Base-by-base conservation (phyloP, 148 eudicot genomes). In the Talinum fruticosum region DNA sequence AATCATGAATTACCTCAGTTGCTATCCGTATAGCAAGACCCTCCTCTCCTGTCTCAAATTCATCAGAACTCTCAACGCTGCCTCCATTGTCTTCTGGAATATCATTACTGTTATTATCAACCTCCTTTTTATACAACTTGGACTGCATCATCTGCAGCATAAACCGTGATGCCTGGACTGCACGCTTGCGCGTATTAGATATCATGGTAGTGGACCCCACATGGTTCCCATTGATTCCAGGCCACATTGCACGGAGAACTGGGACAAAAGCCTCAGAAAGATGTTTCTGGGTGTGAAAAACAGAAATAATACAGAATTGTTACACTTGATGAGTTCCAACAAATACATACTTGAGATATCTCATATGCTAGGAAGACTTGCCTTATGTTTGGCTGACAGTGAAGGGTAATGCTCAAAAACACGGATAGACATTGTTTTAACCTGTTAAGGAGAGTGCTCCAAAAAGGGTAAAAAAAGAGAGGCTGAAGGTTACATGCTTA, bases 391-490 rank as follows among this genome's bases (percentile, higher is more conserved):
- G 29, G 72, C 75, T 64, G 92, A 93, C 62, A 93, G 89, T 69
- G 90, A 88, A 83, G 99, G 93, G 81, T 91, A 96, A 86, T 91
- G 98, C 93, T 96, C 98, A 83, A 96, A 96, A 93, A 93, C 77
- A 96, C 99, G 1, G 97, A 93, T 73, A 96, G 82, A 78, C 98
- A 90, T 81, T 96, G 99, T 76, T 89, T 91, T 78, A 96, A 84
- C 89, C 99, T 96, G 79, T 51, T 62, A 73, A n/a, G 41, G 35
- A 72, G 57, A 28, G 41, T 18, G 51, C 61, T 21, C 12, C 3
- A 38, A 65, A 32, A 69, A 24, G 32, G 14, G 49, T 41, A 76
- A 45, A 59, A 73, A 19, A 67, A 47, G 10, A 81, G 23, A 30
- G 12, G 28, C 51, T 45, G 62, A 35, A 57, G 35, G 28, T 10